phyloP scores from a whole-genome alignment of 306 rosid species.

The Trifolium subterraneum region DNA sequence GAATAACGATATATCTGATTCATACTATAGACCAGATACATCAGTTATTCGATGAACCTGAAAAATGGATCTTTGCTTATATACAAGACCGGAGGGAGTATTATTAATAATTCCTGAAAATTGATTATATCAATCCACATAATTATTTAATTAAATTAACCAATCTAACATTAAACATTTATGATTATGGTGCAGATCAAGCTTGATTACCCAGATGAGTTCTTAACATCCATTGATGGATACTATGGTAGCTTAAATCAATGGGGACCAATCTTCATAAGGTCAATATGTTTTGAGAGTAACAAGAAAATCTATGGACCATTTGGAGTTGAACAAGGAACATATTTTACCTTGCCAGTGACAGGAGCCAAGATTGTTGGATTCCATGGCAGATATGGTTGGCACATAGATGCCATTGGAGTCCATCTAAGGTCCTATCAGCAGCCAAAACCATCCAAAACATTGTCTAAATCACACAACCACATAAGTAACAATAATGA shows the following conservation, averaged over 20 bases:
- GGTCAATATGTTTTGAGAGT: conserved; percentile 66
- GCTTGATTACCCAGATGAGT: conserved; percentile 72
- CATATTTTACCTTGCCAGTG: conserved; percentile 61
- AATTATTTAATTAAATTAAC: background rate
- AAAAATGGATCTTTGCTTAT: too few relatives aligned
- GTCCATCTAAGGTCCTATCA: conserved; percentile 63
- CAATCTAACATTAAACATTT: background rate
- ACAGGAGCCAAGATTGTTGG: conserved; percentile 80
- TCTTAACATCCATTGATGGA: conserved; percentile 67
- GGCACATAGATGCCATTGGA: conserved; percentile 87
- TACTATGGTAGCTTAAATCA: conserved; percentile 60
- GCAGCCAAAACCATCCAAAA: conserved; percentile 49
- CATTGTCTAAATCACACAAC: conserved; percentile 49
- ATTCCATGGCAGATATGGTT: conserved; percentile 77
- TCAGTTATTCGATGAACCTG: too few relatives aligned
- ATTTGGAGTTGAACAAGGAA: conserved; percentile 66
- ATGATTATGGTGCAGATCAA: conserved; percentile 55
- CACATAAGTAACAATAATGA: conserved; percentile 44
- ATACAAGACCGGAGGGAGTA: too few relatives aligned
- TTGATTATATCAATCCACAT: background rate
- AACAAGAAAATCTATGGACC: conserved; percentile 70
- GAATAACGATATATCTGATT: too few relatives aligned
- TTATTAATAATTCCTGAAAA: too few relatives aligned
- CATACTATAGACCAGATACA: too few relatives aligned
- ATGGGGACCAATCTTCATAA: conserved; percentile 50